Base-by-base conservation (phyloP, 169 alveolate genomes). In the Cryptosporidium muris region DNA sequence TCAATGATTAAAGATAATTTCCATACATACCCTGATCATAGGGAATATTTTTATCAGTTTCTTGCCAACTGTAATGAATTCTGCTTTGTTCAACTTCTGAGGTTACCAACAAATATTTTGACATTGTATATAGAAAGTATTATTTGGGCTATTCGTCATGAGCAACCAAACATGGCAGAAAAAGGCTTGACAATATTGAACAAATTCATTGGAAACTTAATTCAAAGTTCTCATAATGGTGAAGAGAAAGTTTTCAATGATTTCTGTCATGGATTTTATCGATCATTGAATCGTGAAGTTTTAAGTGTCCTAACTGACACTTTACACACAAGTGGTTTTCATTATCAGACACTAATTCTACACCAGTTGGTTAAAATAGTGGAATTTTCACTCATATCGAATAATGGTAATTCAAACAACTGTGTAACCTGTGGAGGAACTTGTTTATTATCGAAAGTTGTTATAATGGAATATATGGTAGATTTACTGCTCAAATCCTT, bases 131-230 rank as follows among this genome's bases (percentile, higher is more conserved):
- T 95, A 53, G 95, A 92, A 82, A 92, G 96, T 40, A 91, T 95
- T 9, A 91, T 94, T 38, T 95, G 97, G 95, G 97, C 97, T 0
- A 92, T 95, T 45, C 92, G 93, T 48, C 98, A 95, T 91, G 96
- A 92, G 52, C 96, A 94, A 66, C 98, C 98, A 12, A 81, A 95
- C n/a, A 94, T 95, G 90, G 94, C 96, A 1, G 98, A 95, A 63
- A 93, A 93, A 45, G 98, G 97, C 1, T 81, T 95, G 54, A 91
- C 91, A 65, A 91, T 95, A 49, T 85, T 91, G 4, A 92, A 89
- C 53, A 92, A 92, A 51, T 89, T 93, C 64, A 64, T 93, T 68
- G 63, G 92, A 51, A 81, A 88, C 11, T 66, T 90, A 36, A 66
- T 92, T 68, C 47, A 88, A 89, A 51, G 34, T 14, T 11, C 94